These are phyloP conservation scores for Hyaloscypha finlandica DNA, from an alignment of 495 filamentous ascomycete genomes.

Conservation along the genomic window DNA sequence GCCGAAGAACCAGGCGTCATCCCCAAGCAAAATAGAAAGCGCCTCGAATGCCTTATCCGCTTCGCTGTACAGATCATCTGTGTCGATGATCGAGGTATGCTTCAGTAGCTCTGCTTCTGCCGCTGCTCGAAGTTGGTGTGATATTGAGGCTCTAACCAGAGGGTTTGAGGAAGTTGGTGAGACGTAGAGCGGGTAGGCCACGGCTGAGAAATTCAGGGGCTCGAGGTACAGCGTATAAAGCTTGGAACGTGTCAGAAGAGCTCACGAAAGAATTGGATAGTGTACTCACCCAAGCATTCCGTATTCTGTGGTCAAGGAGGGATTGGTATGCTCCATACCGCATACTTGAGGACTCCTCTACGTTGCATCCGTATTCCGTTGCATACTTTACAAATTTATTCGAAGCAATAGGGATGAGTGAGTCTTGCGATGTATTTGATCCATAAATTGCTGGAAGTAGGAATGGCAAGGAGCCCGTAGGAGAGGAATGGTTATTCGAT, in stretches of 20 bases:
- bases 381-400: constrained; percentile 72
- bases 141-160: constrained; percentile 59
- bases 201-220: constrained; percentile 59
- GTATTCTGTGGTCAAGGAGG: constrained; percentile 77
- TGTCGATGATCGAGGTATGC: constrained; percentile 59
- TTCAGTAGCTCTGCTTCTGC: constrained; percentile 74
- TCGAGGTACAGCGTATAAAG: constrained; percentile 79
- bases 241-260: constrained; percentile 41
- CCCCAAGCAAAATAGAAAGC: constrained; percentile 66
- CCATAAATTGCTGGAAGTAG: constrained; percentile 59
- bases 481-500: constrained; percentile 92
- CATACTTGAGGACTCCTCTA: constrained; percentile 55
- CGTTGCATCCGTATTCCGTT: constrained; percentile 47
- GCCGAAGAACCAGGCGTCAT: constrained; percentile 68
- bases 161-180: constrained; percentile 58
- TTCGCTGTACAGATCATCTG: constrained; percentile 63
- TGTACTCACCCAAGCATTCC: constrained; percentile 77
- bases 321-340: constrained; percentile 79
- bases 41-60: constrained; percentile 74
- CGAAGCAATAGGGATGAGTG: constrained; percentile 56
- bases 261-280: not conserved
- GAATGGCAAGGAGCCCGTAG: constrained; percentile 84
- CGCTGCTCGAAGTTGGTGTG: constrained; percentile 66
- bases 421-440: constrained; percentile 29
- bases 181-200: constrained; percentile 72